Evolutionary conservation across 805 yeast species (phyloP).

Genomic region (Monosporozyma siamensis): DNA sequence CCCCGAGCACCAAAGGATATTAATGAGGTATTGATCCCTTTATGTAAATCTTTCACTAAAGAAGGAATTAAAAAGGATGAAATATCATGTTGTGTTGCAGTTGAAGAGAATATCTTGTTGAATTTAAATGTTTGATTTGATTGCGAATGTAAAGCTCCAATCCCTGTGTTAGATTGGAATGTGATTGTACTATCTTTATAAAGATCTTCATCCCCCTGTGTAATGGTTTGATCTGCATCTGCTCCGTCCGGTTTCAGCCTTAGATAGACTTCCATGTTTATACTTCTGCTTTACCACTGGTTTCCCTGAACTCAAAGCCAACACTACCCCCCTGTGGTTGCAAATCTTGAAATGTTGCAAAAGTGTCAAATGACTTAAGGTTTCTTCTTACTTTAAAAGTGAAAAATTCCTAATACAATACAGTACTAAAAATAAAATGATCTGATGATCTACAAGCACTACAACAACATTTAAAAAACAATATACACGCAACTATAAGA

Average conservation of each 20-base stretch:
- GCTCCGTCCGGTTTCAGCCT: conserved; percentile 1
- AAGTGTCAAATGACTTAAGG: too few relatives aligned
- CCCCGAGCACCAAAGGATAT: conserved; percentile 77
- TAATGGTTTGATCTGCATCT: background rate
- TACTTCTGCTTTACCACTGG: too few relatives aligned
- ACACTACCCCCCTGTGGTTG: background rate
- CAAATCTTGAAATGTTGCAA: too few relatives aligned
- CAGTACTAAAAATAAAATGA: too few relatives aligned
- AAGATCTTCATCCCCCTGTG: background rate
- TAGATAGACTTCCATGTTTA: conserved; percentile 1
- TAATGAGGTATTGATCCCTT: conserved; percentile 70
- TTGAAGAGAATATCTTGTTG: conserved; percentile 2
- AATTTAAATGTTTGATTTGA: background rate
- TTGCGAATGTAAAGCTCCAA: background rate
- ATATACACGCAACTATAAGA: background rate
- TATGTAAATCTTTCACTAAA: conserved; percentile 6
- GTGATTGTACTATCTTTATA: conserved; percentile 1
- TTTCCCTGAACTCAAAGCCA: background rate
- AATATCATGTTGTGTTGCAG: conserved; percentile 4
- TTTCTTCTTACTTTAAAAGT: too few relatives aligned
- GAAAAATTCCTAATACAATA: too few relatives aligned
- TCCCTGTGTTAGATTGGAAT: conserved; percentile 2
- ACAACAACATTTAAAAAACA: too few relatives aligned
- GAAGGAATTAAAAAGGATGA: conserved; percentile 1
- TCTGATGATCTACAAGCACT: too few relatives aligned